Evolutionary conservation across 116 monocot genomes (phyloP), one percentile per base, ranked within the genome.

Genomic region (Zostera marina): DNA sequence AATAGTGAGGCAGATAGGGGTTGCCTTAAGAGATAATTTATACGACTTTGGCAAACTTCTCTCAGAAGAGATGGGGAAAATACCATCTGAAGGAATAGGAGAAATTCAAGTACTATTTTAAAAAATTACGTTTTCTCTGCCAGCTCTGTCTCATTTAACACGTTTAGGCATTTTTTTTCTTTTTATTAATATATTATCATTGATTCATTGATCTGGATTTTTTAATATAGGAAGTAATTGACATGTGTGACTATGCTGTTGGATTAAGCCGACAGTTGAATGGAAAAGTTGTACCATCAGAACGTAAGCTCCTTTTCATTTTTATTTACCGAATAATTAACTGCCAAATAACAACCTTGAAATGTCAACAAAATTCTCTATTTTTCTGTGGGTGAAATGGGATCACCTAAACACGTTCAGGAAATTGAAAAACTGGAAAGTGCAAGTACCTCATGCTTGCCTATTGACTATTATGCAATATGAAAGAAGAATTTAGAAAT

Each of bases 201-300:
- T 32, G 32, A 32, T 32, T 17, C 15, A 16, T 20, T 49, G 49
- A 49, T 49, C 20, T 17, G 26, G 9, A 40, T 52, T 52, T 11
- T 49, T 40, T 41, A 32, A 41, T 70, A 38, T 73, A 92, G 93
- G 93, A 93, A 79, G 79, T 93, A 48, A 88, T 93, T 68, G 93
- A 93, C 65, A 93, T 93, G 88, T 93, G 93, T 70, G 93, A 93
- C 54, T 93, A 75, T 77, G 84, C 88, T 66, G 88, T 93, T 71
- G 93, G 93, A 22, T 77, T 93, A 62, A 87, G 88, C 56, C 84
- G 93, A 8, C 93, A 93, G 58, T 63, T 93, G 59, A 87, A 79
- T 81, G 93, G 93, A 72, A 88, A 75, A 53, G 66, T 88, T 58
- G 88, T 93, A 70, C 88, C 93, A 61, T 93, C 93, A 55, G 93